Percentiles rank a stretch among this genome's conserved stretches.
Conservation (phyloP, 257 asterid species). For the Nemophila menziesii region DNA sequence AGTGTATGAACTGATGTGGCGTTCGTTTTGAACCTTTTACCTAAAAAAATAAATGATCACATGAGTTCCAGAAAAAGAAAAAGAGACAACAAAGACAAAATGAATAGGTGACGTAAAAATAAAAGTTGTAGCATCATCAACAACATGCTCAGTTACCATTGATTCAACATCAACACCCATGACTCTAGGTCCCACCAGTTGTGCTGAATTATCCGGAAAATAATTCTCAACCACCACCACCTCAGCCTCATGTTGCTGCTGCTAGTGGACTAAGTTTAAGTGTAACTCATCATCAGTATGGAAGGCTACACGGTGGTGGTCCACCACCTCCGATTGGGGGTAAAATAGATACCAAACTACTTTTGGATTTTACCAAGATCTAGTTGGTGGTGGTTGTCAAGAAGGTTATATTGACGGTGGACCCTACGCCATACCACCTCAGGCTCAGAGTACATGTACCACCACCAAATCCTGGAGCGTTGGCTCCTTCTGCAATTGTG, state of each 20-base stretch:
- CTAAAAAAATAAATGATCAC: constrained; percentile 66
- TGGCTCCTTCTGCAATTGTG: constrained; percentile 38
- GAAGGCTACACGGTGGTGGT: constrained; percentile 80
- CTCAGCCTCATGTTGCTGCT: too few relatives aligned
- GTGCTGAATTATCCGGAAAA: too few relatives aligned
- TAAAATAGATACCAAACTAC: constrained; percentile 43
- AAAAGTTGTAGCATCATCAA: constrained; percentile 65
- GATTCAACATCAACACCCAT: constrained; percentile 68
- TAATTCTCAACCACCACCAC: constrained; percentile 45
- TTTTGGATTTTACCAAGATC: constrained; percentile 70
- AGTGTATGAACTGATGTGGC: too few relatives aligned
- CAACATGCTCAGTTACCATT: constrained; percentile 80
- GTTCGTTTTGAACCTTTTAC: constrained; percentile 1
- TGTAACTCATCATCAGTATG: constrained; percentile 68
- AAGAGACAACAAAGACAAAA: constrained; percentile 85
- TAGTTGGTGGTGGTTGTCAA: constrained; percentile 65
- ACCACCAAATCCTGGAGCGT: constrained; percentile 49
- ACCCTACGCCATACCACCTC: constrained; percentile 57
- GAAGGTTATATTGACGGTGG: constrained; percentile 45
- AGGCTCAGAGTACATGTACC: constrained; percentile 68
- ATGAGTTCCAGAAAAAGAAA: constrained; percentile 95
- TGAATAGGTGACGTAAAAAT: constrained; percentile 82
- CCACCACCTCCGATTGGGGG: too few relatives aligned
- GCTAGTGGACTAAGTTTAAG: too few relatives aligned
- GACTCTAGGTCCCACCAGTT: constrained; percentile 53